Conservation (phyloP, 805 yeast species). For the Candida anglica region DNA sequence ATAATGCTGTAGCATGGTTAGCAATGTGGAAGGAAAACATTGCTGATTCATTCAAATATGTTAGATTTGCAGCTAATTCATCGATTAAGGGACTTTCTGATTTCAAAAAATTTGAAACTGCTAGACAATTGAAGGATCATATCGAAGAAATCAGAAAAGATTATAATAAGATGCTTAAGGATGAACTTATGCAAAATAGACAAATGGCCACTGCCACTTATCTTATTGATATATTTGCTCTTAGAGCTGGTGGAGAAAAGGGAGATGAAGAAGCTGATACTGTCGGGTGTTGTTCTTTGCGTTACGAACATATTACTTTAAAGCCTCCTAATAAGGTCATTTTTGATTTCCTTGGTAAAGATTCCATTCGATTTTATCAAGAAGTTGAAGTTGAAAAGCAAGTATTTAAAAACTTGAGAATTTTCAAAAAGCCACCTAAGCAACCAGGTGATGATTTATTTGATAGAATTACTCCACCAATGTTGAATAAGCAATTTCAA, state of each 20-base stretch:
- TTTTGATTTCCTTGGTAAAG: constrained; percentile 94
- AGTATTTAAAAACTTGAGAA: constrained; percentile 81
- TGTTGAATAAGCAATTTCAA: constrained; percentile 82
- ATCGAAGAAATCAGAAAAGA: constrained; percentile 72
- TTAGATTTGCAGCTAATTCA: constrained; percentile 85
- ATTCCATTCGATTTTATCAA: constrained; percentile 86
- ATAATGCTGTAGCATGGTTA: constrained; percentile 88
- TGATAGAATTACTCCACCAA: constrained; percentile 81
- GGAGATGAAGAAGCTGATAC: constrained; percentile 98
- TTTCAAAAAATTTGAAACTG: constrained; percentile 88
- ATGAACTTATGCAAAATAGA: constrained; percentile 75
- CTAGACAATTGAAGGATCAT: constrained; percentile 74
- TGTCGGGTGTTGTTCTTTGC: constrained; percentile 92
- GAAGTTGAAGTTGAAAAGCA: constrained; percentile 91
- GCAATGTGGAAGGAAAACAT: constrained; percentile 98
- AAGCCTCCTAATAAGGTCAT: constrained; percentile 82
- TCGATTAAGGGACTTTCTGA: constrained; percentile 90
- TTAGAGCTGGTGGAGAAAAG: constrained; percentile 98
- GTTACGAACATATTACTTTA: constrained; percentile 84
- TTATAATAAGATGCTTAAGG: constrained; percentile 65
- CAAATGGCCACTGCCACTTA: constrained; percentile 94
- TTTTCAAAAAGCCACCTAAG: constrained; percentile 87
- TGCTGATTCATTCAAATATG: constrained; percentile 78
- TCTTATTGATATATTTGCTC: constrained; percentile 85
- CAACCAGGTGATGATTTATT: constrained; percentile 89